Percentiles rank a stretch among this genome's conserved stretches.
Conservation (phyloP, 2,329 filamentous ascomycete genomes). For the Tolypocladium cylindrosporum region DNA sequence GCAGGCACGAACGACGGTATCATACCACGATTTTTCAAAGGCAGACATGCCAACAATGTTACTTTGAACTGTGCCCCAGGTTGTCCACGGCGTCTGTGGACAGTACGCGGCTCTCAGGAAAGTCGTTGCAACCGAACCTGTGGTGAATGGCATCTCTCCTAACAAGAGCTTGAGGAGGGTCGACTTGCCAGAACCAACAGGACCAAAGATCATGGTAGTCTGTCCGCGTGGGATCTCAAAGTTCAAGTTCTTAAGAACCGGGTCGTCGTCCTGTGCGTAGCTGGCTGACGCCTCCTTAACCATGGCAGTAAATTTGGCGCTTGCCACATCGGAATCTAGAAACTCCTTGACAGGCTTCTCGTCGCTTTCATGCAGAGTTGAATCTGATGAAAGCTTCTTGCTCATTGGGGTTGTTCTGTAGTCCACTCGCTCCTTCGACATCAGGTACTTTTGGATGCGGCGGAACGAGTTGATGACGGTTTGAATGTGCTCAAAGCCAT, state of each 20-base stretch:
- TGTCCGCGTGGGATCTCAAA: constrained; percentile 6
- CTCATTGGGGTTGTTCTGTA: not conserved
- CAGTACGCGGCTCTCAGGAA: constrained; percentile 11
- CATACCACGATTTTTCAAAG: constrained; percentile 11
- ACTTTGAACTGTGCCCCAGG: constrained; percentile 11
- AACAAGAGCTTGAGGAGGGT: constrained; percentile 12
- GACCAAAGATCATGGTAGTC: constrained; percentile 12
- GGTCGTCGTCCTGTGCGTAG: constrained; percentile 3
- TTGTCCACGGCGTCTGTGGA: constrained; percentile 14
- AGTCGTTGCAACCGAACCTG: constrained; percentile 3
- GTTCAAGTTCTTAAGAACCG: constrained; percentile 3
- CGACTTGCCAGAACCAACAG: constrained; percentile 13
- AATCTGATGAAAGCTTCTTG: not conserved
- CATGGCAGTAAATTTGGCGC: not conserved
- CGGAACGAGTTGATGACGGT: constrained; percentile 11
- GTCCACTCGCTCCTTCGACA: constrained; percentile 9
- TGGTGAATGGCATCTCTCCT: constrained; percentile 9
- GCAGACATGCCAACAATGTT: constrained; percentile 12
- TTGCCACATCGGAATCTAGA: not conserved
- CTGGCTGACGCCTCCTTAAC: constrained; percentile 3
- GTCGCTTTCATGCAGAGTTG: not conserved
- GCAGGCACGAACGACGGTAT: constrained; percentile 10
- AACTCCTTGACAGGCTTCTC: not conserved
- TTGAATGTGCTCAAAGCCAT: constrained; percentile 10
- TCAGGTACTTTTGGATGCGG: constrained; percentile 11